Percentiles rank a stretch among this genome's conserved stretches.
Evolutionary conservation across 331 rosid species (phyloP).

Genomic region (Pyracantha coccinea): DNA sequence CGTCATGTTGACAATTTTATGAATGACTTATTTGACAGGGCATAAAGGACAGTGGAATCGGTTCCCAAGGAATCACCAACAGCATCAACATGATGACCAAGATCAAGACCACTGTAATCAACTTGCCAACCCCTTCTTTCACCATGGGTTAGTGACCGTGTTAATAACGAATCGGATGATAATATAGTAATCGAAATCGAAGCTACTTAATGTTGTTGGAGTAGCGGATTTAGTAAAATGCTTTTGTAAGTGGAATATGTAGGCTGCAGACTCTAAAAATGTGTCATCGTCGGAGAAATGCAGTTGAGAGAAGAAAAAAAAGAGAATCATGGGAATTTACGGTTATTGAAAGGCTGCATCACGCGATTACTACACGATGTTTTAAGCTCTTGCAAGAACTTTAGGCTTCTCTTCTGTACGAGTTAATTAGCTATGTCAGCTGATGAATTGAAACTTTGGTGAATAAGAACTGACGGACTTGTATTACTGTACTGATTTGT

Average conservation of each 20-base stretch:
- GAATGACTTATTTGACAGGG: conserved; percentile 41
- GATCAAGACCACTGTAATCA: conserved; percentile 87
- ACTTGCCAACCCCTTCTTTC: conserved; percentile 93
- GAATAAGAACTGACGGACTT: not conserved
- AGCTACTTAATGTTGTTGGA: not conserved
- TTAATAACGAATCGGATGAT: not conserved
- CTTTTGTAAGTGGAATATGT: conserved; percentile 4
- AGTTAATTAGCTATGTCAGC: not conserved
- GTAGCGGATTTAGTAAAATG: not conserved
- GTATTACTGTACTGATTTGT: not conserved
- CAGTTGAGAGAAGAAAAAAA: not conserved
- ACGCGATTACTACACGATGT: not conserved
- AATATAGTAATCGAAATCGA: not conserved
- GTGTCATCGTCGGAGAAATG: not conserved
- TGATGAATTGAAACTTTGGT: not conserved
- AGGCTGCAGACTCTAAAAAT: conserved; percentile 7
- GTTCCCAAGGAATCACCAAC: conserved; percentile 96
- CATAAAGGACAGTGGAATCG: conserved; percentile 93
- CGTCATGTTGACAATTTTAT: not conserved
- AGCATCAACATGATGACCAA: conserved; percentile 98
- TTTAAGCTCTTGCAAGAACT: not conserved
- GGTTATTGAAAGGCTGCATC: not conserved
- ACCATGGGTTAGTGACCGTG: conserved; percentile 63
- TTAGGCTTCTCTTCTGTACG: conserved; percentile 5
- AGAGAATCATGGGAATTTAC: not conserved